Base-by-base conservation (phyloP, 768 basidiomycete genomes). In the Hygrocybe punicea region DNA sequence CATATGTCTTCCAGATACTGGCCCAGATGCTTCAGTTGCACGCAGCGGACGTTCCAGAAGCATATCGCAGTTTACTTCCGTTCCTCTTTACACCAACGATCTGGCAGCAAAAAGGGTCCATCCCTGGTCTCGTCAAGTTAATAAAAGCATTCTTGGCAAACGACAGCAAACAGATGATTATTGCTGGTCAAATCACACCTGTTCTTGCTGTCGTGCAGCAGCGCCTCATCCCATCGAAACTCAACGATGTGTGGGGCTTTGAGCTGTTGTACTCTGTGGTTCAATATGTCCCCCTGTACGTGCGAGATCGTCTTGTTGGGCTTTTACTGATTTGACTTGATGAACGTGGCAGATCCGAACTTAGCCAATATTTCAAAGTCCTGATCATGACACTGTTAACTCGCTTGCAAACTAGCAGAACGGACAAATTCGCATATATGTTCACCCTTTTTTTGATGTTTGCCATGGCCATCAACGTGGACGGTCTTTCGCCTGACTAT, bases 1-100 rank as follows among this genome's bases (percentile, higher is more conserved):
- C 97, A 4, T 99, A 97, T 69, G 89, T 91, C 54, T 98, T 98
- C 80, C 97, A 99, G 67, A 83, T 99, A 62, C 84, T 98, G 45
- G 89, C 94, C 0, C 97, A 98, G 66, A 93, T 99, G 81, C 86
- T 99, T 29, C 89, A 93, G 60, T 74, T 92, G 2, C 94, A 96
- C 62, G 73, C 69, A 2, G 65, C 70, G 2, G 76, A 79, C 6
- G 77, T 95, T 2, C 93, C 96, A 1, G 71, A 76, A 1, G 82
- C 87, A 55, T 99, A 98, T 73, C 85, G 86, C 24, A 74, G 79
- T 25, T 77, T 98, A 8, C 80, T 98, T 6, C 87, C 85, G 0
- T 86, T 93, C 65, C 78, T 99, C 16, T 82, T 98, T 45, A 89
- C 87, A 0, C 93, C 94, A 1, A 77, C 84, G 0, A 79, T 88